phyloP scores from a whole-genome alignment of 768 basidiomycete species.

The Tricholoma flavovirens region DNA sequence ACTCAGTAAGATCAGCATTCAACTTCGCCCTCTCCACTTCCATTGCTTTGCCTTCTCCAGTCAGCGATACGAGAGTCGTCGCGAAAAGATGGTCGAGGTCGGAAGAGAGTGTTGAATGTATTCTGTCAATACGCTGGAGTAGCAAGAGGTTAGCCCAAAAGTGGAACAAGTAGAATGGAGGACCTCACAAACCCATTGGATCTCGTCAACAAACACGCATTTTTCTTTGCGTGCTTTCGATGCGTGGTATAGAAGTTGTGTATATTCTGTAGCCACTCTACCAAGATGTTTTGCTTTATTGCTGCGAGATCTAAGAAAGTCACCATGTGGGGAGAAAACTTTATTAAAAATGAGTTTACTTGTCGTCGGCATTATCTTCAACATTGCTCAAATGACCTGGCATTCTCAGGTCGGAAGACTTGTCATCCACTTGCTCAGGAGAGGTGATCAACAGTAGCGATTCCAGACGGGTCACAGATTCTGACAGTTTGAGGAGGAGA shows the following conservation, averaged over 20 bases:
- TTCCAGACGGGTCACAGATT: slow-evolving; percentile 85
- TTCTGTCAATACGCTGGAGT: slow-evolving; percentile 67
- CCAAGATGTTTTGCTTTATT: slow-evolving; percentile 75
- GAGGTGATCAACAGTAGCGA: slow-evolving; percentile 69
- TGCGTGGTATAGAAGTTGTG: slow-evolving; percentile 84
- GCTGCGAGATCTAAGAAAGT: slow-evolving; percentile 42
- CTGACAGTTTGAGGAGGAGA: slow-evolving; percentile 86
- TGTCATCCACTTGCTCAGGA: slow-evolving; percentile 37
- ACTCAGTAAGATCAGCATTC: slow-evolving; percentile 67
- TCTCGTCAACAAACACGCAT: slow-evolving; percentile 74
- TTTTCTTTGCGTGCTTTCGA: slow-evolving; percentile 74
- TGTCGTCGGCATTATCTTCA: slow-evolving; percentile 41
- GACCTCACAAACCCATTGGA: slow-evolving; percentile 70
- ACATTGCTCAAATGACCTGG: slow-evolving; percentile 28
- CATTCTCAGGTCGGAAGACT: slow-evolving; percentile 29
- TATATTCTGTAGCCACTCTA: slow-evolving; percentile 87
- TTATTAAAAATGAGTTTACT: slow-evolving; percentile 20
- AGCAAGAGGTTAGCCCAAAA: slow-evolving; percentile 6
- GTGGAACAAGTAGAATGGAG: slow-evolving; percentile 4
- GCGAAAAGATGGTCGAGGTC: slow-evolving; percentile 84
- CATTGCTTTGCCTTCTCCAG: slow-evolving; percentile 40
- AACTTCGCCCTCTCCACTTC: slow-evolving; percentile 64
- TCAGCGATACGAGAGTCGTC: slow-evolving; percentile 47
- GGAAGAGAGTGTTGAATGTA: slow-evolving; percentile 77
- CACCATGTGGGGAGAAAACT: not conserved